Evolutionary conservation across 2,329 filamentous ascomycete genomes (phyloP).

Genomic region (Scorias spongiosa): DNA sequence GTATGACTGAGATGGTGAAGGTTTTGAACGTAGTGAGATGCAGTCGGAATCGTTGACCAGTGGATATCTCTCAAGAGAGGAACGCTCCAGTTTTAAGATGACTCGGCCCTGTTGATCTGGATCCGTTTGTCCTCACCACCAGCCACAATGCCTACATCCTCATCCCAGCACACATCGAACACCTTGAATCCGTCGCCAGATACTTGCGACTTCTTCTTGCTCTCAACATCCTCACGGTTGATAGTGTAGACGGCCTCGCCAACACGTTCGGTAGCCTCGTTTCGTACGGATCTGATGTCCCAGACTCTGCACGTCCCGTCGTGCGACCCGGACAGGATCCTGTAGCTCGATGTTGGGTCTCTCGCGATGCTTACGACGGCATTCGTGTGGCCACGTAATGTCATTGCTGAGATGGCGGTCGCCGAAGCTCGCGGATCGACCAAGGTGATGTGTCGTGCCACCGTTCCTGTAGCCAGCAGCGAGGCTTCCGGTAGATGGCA

Average conservation of each 20-base stretch:
- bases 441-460: constrained; percentile 77
- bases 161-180: constrained; percentile 76
- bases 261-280: constrained; percentile 29
- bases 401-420: constrained; percentile 66
- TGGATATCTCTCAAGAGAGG: too few species aligned
- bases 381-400: constrained; percentile 79
- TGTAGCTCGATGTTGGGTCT: constrained; percentile 54
- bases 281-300: constrained; percentile 64
- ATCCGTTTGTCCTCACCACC: constrained; percentile 87
- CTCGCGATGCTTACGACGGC: constrained; percentile 43
- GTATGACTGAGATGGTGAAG: constrained; percentile 49
- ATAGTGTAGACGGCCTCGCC: constrained; percentile 67
- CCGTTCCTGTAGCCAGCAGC: constrained; percentile 60
- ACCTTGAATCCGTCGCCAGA: constrained; percentile 80
- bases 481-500: constrained; percentile 53
- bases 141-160: constrained; percentile 73
- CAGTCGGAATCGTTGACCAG: too few species aligned
- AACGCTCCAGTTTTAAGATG: not conserved
- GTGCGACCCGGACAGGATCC: constrained; percentile 70
- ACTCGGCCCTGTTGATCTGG: constrained; percentile 59
- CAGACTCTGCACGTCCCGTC: constrained; percentile 88
- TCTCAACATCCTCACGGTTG: constrained; percentile 50
- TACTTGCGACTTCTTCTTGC: constrained; percentile 32
- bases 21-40: not conserved
- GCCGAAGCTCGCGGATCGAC: constrained; percentile 75